Evolutionary conservation across 2,329 filamentous ascomycete species (phyloP).

Genomic region (Lachnellula subtilissima): DNA sequence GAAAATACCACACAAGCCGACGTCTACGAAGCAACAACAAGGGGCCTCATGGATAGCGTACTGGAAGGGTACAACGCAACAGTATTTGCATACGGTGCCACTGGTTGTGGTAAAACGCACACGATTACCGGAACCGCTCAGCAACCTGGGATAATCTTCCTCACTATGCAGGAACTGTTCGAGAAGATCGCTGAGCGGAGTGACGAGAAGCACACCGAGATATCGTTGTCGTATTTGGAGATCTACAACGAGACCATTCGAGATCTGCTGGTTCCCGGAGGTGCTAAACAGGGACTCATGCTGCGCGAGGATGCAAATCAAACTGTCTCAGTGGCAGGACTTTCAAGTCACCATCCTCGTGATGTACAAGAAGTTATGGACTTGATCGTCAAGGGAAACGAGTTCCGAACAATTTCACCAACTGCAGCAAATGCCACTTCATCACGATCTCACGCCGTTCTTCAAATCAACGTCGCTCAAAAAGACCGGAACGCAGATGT

Average conservation of each 20-base stretch:
- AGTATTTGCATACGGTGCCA: constrained; percentile 96
- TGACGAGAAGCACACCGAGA: constrained; percentile 81
- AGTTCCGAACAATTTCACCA: constrained; percentile 90
- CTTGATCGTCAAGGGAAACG: constrained; percentile 94
- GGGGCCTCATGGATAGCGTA: constrained; percentile 85
- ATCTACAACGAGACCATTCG: constrained; percentile 99
- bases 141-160: constrained; percentile 94
- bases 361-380: constrained; percentile 98
- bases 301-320: constrained; percentile 92
- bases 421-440: constrained; percentile 97
- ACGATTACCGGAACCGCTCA: constrained; percentile 91
- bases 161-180: constrained; percentile 98
- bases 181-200: constrained; percentile 87
- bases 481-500: constrained; percentile 90
- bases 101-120: constrained; percentile 96
- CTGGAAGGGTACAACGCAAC: constrained; percentile 98
- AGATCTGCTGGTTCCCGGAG: constrained; percentile 82
- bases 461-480: constrained; percentile 93
- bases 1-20: constrained; percentile 88
- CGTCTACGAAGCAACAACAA: constrained; percentile 91
- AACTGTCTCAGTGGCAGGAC: constrained; percentile 81
- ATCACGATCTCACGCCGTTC: constrained; percentile 91
- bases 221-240: constrained; percentile 91
- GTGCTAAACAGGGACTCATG: constrained; percentile 76
- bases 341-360: constrained; percentile 86